Evolutionary conservation across 2,329 filamentous ascomycete genomes (phyloP).

Genomic region (Nigrospora osmanthi): DNA sequence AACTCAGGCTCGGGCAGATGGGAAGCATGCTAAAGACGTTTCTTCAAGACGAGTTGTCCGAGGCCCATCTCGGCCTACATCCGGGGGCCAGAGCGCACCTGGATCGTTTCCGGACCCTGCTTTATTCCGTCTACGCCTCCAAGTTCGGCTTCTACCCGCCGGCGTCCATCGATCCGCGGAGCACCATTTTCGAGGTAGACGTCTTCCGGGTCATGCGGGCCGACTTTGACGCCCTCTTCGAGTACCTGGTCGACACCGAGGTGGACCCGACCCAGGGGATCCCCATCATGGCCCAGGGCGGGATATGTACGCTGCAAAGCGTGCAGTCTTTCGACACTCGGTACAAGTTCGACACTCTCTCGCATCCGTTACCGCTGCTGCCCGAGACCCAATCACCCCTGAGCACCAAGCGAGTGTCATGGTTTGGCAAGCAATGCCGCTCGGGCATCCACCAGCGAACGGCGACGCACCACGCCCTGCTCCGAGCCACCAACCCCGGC

Average conservation of each 20-base stretch:
- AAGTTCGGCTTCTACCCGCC: slow-evolving; percentile 70
- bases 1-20: slow-evolving; percentile 51
- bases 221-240: slow-evolving; percentile 66
- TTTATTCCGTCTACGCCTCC: slow-evolving; percentile 57
- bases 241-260: slow-evolving; percentile 58
- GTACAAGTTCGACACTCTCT: slow-evolving; percentile 51
- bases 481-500: slow-evolving; percentile 40
- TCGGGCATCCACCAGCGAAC: slow-evolving; percentile 39
- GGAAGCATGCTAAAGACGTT: slow-evolving; percentile 56
- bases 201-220: slow-evolving; percentile 54
- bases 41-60: slow-evolving; percentile 62
- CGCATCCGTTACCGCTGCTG: slow-evolving; percentile 59
- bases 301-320: slow-evolving; percentile 63
- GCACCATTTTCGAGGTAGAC: slow-evolving; percentile 45
- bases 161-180: slow-evolving; percentile 28
- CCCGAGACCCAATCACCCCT: slow-evolving; percentile 33
- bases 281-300: slow-evolving; percentile 51
- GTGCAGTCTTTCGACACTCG: slow-evolving; percentile 58
- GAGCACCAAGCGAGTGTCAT: slow-evolving; percentile 25
- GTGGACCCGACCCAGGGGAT: slow-evolving; percentile 41
- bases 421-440: slow-evolving; percentile 32
- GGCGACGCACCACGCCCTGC: slow-evolving; percentile 42
- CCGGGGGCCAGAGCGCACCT: slow-evolving; percentile 57
- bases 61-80: slow-evolving; percentile 57
- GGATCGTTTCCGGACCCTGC: slow-evolving; percentile 62